Percentiles rank a stretch among this genome's conserved stretches.
phyloP scores from a whole-genome alignment of 2,329 filamentous ascomycete species.

The Metarhizium humberi region DNA sequence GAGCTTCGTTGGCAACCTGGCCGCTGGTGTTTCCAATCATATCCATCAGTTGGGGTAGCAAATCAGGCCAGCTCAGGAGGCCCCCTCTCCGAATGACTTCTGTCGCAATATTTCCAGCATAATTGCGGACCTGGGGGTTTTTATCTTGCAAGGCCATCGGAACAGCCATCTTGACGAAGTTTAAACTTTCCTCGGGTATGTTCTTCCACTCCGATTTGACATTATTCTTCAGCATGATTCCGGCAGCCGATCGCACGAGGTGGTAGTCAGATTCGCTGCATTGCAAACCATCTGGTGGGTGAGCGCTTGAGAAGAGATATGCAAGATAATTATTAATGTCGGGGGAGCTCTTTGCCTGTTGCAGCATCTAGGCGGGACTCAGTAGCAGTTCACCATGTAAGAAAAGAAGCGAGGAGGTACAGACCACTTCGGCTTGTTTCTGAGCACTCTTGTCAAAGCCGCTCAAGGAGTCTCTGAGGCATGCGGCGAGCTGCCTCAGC shows the following conservation, averaged over 20 bases:
- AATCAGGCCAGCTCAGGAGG: conserved; percentile 81
- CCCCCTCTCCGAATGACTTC: conserved; percentile 81
- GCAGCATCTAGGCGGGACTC: conserved; percentile 63
- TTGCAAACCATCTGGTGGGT: conserved; percentile 50
- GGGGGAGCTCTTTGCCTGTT: conserved; percentile 76
- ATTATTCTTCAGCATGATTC: conserved; percentile 94
- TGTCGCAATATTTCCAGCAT: conserved; percentile 88
- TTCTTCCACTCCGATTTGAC: conserved; percentile 66
- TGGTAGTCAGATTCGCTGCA: conserved; percentile 55
- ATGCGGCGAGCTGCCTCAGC: conserved; percentile 80
- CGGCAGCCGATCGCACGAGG: conserved; percentile 75
- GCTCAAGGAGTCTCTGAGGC: conserved; percentile 85
- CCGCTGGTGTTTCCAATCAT: conserved; percentile 67
- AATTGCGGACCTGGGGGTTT: conserved; percentile 74
- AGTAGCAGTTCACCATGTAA: neutral
- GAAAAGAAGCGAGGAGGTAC: conserved; percentile 18
- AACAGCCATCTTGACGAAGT: conserved; percentile 71
- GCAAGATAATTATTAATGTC: conserved; percentile 97
- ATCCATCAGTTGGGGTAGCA: conserved; percentile 73
- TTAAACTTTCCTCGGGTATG: conserved; percentile 63
- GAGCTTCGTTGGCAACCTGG: conserved; percentile 58
- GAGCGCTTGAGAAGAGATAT: conserved; percentile 71
- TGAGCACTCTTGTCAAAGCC: conserved; percentile 70
- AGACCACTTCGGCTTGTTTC: conserved; percentile 81
- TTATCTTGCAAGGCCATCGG: conserved; percentile 73